Base-by-base conservation (phyloP, 768 basidiomycete species). In the Podaxis rugospora region DNA sequence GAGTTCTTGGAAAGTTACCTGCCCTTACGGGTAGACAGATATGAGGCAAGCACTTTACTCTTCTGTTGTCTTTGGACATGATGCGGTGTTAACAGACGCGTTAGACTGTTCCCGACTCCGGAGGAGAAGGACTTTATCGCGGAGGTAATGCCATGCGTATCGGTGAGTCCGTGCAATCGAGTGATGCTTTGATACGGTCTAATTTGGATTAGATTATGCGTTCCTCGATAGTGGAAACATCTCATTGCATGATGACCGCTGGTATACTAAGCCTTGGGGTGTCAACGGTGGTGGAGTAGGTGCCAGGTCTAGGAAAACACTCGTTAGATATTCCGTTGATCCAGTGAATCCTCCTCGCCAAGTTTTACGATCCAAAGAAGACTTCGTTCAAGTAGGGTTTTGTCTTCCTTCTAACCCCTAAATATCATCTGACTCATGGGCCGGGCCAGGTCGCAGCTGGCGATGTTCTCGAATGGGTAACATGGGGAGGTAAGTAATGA, bases 261-360 rank as follows among this genome's bases (percentile, higher is more conserved):
- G 71, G 69, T 66, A 69, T 46, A 73, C 71, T 9, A 71, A 71
- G 56, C 71, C 71, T n/a, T 73, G 71, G 71, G 71, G 71, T 42
- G 71, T 73, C n/a, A 69, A 73, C 57, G 71, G 70, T 51, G 71
- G 71, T 13, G 68, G 69, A 32, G 66, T 69, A 32, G 69, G 70
- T 4, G 50, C 61, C 23, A 64, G 71, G 18, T 70, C 69, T 9
- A 65, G 57, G 21, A 72, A 72, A 62, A 67, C 67, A 9, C 62
- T 73, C 1, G 63, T 70, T 10, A 63, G 63, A 51, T 65, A 64
- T 51, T 66, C 68, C 50, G 55, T 60, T 18, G 64, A 66, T 23
- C 56, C 62, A 6, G 52, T 46, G 16, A 66, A 69, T 50, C 66
- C 67, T 27, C 64, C 67, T 23, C 67, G 69, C n/a, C 59, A 67